Evolutionary conservation across 176 grass and related monocot genomes (phyloP).

Genomic region (Secale cereale): DNA sequence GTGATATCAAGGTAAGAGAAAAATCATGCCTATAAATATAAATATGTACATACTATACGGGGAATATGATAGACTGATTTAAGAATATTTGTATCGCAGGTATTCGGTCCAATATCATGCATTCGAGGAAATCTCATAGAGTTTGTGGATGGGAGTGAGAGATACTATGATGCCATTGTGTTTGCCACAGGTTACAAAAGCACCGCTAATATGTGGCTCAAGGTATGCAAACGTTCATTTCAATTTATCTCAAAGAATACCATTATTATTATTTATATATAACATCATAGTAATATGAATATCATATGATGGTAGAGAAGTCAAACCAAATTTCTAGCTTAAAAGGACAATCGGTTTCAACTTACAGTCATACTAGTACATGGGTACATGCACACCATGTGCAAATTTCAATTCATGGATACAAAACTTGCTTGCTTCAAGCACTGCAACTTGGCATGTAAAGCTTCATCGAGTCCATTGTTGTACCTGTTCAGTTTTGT

Average conservation of each 20-base stretch:
- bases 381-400: too few species aligned
- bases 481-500: too few species aligned
- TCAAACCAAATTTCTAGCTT: not conserved
- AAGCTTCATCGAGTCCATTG: too few species aligned
- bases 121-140: slow-evolving; percentile 36
- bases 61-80: not conserved
- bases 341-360: not conserved
- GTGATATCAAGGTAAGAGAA: slow-evolving; percentile 42
- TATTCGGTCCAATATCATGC: slow-evolving; percentile 27
- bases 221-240: slow-evolving; percentile 27
- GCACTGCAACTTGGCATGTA: too few species aligned
- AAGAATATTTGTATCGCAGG: slow-evolving; percentile 21
- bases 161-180: slow-evolving; percentile 42
- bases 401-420: too few species aligned
- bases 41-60: not conserved
- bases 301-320: not conserved
- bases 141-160: slow-evolving; percentile 42
- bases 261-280: not conserved
- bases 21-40: not conserved
- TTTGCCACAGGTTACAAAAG: slow-evolving; percentile 63
- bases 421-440: too few species aligned
- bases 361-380: not conserved
- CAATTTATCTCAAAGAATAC: too few species aligned
- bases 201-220: slow-evolving; percentile 49
- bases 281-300: not conserved